Evolutionary conservation across 2,329 filamentous ascomycete genomes (phyloP).

Genomic region (Leptographium lundbergii): DNA sequence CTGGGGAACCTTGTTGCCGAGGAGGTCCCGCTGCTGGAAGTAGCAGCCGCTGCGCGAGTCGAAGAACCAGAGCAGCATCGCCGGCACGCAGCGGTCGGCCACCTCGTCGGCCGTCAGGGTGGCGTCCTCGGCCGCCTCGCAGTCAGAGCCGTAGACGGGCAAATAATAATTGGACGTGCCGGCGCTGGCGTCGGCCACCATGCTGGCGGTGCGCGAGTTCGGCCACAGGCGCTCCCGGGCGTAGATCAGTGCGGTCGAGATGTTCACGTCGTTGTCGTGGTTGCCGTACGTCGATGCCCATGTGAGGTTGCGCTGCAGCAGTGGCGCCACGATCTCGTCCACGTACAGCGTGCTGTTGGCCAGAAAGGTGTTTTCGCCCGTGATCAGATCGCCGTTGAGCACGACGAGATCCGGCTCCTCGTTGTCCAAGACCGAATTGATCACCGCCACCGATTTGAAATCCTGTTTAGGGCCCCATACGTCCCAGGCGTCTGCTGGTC

Average conservation of each 20-base stretch:
- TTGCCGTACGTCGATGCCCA: constrained; percentile 51
- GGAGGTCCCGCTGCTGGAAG: constrained; percentile 19
- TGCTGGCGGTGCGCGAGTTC: constrained; percentile 14
- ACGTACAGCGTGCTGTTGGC: constrained; percentile 34
- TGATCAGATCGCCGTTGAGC: constrained; percentile 51
- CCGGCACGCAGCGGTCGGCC: constrained; percentile 12
- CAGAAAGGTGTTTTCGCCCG: constrained; percentile 40
- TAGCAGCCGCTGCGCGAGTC: constrained; percentile 38
- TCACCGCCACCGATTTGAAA: constrained; percentile 21
- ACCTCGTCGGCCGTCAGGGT: not conserved
- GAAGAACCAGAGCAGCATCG: constrained; percentile 48
- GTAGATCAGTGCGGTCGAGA: constrained; percentile 24
- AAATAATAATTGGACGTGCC: constrained; percentile 21
- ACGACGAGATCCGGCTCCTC: constrained; percentile 35
- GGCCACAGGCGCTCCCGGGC: constrained; percentile 14
- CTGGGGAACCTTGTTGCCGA: constrained; percentile 12
- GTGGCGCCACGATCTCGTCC: constrained; percentile 32
- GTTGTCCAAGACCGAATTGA: constrained; percentile 21
- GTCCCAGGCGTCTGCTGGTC: constrained; percentile 26
- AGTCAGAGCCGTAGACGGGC: constrained; percentile 16
- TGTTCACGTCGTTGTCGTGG: constrained; percentile 40
- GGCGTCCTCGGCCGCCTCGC: not conserved
- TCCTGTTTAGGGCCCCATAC: constrained; percentile 26
- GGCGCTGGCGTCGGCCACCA: constrained; percentile 12
- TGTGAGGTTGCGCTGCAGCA: constrained; percentile 30